Conservation (phyloP, 768 basidiomycete genomes). For the Auricularia sp. region DNA sequence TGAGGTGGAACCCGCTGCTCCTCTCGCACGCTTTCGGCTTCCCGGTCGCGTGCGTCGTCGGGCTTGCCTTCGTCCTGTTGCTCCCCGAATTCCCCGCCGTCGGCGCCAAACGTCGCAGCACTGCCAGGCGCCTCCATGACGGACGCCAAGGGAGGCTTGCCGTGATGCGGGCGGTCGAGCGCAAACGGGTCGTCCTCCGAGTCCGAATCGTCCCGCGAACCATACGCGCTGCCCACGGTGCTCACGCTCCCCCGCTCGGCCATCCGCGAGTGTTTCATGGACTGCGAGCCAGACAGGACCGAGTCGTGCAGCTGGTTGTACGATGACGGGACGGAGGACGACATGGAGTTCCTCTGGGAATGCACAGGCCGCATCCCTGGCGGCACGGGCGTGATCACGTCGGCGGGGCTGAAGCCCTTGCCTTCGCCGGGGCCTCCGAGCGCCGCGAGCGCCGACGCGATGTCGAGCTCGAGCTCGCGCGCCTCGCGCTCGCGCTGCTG, state of each 20-base stretch:
- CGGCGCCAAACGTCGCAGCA: constrained; percentile 16
- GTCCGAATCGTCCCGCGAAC: background rate
- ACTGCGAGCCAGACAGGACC: background rate
- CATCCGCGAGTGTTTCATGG: background rate
- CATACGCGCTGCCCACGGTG: background rate
- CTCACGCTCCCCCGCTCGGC: background rate
- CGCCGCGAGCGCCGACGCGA: background rate
- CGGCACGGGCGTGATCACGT: background rate
- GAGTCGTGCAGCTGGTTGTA: background rate
- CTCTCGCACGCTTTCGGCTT: constrained; percentile 7
- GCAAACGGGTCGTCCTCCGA: background rate
- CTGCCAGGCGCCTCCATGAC: background rate
- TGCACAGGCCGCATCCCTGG: too few species aligned
- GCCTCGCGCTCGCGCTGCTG: background rate
- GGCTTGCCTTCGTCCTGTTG: constrained; percentile 5
- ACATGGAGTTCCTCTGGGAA: too few species aligned
- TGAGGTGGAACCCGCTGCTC: too few species aligned
- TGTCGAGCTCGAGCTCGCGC: constrained; percentile 1
- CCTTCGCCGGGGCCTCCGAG: background rate
- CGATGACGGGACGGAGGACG: too few species aligned
- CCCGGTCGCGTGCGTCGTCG: constrained; percentile 20
- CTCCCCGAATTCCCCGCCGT: constrained; percentile 18
- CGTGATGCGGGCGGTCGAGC: background rate
- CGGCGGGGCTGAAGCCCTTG: background rate
- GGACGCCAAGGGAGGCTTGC: background rate